These are phyloP conservation scores for Flaveria trinervia DNA, from an alignment of 129 eudicot genomes.

Conservation along the genomic window DNA sequence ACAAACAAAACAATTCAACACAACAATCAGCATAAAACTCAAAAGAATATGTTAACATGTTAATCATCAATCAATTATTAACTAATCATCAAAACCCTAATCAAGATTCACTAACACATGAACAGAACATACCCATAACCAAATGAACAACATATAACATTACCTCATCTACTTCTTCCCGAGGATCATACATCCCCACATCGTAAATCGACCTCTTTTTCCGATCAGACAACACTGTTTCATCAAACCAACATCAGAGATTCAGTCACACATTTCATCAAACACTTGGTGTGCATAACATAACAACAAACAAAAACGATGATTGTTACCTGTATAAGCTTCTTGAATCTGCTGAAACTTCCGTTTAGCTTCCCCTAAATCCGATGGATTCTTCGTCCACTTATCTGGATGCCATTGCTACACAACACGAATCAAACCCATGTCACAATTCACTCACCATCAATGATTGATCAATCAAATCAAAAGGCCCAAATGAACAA, in stretches of 20 bases:
- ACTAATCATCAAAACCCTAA: not conserved
- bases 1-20: not conserved
- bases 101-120: not conserved
- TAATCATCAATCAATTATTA: not conserved
- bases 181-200: slow-evolving; percentile 67
- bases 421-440: slow-evolving; percentile 20
- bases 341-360: slow-evolving; percentile 91
- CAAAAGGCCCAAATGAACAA: not conserved
- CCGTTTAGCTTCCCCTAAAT: slow-evolving; percentile 63
- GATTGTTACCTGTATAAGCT: slow-evolving; percentile 75
- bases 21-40: not conserved
- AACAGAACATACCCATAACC: not conserved
- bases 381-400: slow-evolving; percentile 54
- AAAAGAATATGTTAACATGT: not conserved
- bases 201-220: slow-evolving; percentile 70
- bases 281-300: not conserved
- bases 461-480: not conserved
- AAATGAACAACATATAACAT: slow-evolving; percentile 9
- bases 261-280: not conserved
- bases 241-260: slow-evolving; percentile 24
- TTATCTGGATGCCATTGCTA: slow-evolving; percentile 99
- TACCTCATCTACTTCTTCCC: slow-evolving; percentile 79
- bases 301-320: not conserved
- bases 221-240: slow-evolving; percentile 74
- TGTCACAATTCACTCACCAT: not conserved